phyloP scores from a whole-genome alignment of 257 asterid genomes.

The Paulownia fortunei region DNA sequence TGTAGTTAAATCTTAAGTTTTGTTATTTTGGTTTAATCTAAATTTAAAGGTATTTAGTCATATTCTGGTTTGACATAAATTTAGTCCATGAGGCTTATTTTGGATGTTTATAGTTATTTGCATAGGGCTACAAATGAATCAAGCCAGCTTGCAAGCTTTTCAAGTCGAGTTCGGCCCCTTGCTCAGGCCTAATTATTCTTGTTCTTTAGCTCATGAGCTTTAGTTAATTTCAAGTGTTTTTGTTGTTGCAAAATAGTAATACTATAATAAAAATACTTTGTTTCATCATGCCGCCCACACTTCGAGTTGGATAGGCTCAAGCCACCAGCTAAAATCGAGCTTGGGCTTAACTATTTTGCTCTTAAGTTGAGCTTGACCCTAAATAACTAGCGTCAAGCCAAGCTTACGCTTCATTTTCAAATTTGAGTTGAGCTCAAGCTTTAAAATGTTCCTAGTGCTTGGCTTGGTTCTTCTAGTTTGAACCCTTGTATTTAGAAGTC shows the following conservation, averaged over 20 bases:
- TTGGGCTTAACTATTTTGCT: neutral
- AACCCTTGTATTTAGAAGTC: neutral
- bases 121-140: neutral
- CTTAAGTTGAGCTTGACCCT: slow-evolving; percentile 6
- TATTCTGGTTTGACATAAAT: neutral
- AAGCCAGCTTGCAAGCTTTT: neutral
- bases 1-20: neutral
- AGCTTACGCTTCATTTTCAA: neutral
- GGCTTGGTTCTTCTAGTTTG: neutral
- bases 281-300: neutral
- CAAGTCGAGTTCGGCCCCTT: neutral
- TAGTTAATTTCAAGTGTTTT: neutral
- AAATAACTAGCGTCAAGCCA: neutral
- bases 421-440: neutral
- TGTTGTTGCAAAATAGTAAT: neutral
- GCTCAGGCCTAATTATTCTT: neutral
- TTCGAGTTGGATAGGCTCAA: neutral
- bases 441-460: neutral
- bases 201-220: neutral
- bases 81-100: slow-evolving; percentile 8
- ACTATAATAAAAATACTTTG: neutral
- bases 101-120: neutral
- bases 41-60: neutral
- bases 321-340: neutral
- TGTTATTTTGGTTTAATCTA: neutral